Evolutionary conservation across 495 filamentous ascomycete genomes (phyloP).

Genomic region (Patellaria atrata): DNA sequence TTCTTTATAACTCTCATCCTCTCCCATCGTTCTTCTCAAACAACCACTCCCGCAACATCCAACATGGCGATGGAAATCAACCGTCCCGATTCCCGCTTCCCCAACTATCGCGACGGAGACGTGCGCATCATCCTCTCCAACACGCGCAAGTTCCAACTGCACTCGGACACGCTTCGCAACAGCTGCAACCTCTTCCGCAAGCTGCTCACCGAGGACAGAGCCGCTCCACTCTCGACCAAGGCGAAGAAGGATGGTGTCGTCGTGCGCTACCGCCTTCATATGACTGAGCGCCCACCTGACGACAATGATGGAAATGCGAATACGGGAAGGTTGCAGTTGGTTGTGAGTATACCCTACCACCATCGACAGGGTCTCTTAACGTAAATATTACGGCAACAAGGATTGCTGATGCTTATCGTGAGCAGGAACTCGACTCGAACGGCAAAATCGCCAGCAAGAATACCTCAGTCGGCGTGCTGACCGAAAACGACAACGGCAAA

Average conservation of each 20-base stretch:
- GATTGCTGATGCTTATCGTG: neutral
- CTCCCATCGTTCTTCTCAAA: too few relatives aligned
- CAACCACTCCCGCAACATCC: too few relatives aligned
- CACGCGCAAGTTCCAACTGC: slow-evolving; percentile 16
- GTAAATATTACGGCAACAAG: neutral
- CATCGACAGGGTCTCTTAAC: too few relatives aligned
- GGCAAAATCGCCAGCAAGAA: slow-evolving; percentile 4
- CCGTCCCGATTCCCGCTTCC: too few relatives aligned
- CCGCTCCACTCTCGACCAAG: slow-evolving; percentile 7
- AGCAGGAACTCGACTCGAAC: slow-evolving; percentile 9
- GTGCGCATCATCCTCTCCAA: slow-evolving; percentile 19
- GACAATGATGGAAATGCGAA: too few relatives aligned
- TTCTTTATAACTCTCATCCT: too few relatives aligned
- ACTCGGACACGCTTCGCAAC: slow-evolving; percentile 14
- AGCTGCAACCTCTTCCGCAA: slow-evolving; percentile 9
- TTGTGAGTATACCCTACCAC: slow-evolving; percentile 7
- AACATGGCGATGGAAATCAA: too few relatives aligned
- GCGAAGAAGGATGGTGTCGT: slow-evolving; percentile 14
- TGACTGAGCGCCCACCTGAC: slow-evolving; percentile 1
- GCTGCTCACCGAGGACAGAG: slow-evolving; percentile 8
- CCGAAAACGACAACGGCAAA: slow-evolving; percentile 19
- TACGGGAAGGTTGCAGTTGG: slow-evolving; percentile 9
- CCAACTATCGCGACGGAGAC: too few relatives aligned
- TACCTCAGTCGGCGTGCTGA: slow-evolving; percentile 1
- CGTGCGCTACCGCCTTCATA: slow-evolving; percentile 18